Base-by-base conservation (phyloP, 2,329 filamentous ascomycete genomes). In the Sporothrix humicola region DNA sequence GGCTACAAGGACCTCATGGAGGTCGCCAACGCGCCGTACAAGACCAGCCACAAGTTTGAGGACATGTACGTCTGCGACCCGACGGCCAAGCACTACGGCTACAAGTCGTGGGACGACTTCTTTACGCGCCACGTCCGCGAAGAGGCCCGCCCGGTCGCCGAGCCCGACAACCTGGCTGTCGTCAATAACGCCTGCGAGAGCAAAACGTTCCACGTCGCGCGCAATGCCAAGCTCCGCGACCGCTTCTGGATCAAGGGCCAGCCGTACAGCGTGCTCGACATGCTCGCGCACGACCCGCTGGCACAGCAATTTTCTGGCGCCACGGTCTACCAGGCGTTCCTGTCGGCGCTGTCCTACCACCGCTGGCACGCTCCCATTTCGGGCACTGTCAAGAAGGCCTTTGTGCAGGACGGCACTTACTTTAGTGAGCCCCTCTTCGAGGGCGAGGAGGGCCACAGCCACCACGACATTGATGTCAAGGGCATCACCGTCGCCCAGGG, bases 341-440 rank as follows among this genome's bases (percentile, higher is more conserved):
- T 93, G 2, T 90, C 86, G 8, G 88, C 90, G 0, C 81, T 92
- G 71, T 90, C 87, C 59, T 93, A 93, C 79, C 91, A 93, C 80
- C 86, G 91, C 37, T 93, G 91, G 91, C 90, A 93, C 81, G 80
- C 88, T 0, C 91, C 91, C n/a, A 86, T 93, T 0, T 86, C 83
- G 5, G 91, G 91, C 0, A 89, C 79, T 5, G 81, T 93, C 17
- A 82, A 84, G 63, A 87, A 88, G 72, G 86, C 87, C 0, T 89
- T 87, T 73, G 84, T 90, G 0, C 79, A 87, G 4, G 86, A 89
- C 26, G 91, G 91, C 1, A 91, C 90, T 0, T 93, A 93, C 80
- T 93, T 90, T 77, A 89, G 88, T 23, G 90, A 92, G 79, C 84
- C 84, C 68, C 80, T 85, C 1, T 82, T 80, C 54, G 80, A 84